These are phyloP conservation scores for Aspergillus awamori DNA, from an alignment of 2,329 filamentous ascomycete species.

Conservation along the genomic window DNA sequence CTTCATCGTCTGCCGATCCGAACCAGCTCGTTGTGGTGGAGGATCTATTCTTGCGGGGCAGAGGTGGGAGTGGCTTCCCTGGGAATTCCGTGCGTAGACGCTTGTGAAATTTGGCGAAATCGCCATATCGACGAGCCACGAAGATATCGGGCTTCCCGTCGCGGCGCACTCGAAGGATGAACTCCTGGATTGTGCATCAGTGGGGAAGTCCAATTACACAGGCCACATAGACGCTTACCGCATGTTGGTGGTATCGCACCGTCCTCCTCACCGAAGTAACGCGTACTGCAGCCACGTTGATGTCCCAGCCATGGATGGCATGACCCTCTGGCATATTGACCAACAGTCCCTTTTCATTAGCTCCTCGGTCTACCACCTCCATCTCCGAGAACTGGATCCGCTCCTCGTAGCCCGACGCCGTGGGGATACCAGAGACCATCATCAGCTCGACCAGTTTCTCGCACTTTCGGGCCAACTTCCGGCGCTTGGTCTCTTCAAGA, in stretches of 20 bases:
- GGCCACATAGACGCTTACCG: conserved; percentile 57
- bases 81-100: conserved; percentile 81
- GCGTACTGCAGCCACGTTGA: conserved; percentile 89
- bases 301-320: conserved; percentile 92
- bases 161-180: conserved; percentile 81
- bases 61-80: conserved; percentile 80
- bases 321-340: conserved; percentile 88
- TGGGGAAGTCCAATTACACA: neutral
- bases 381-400: conserved; percentile 95
- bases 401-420: conserved; percentile 95
- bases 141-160: conserved; percentile 75
- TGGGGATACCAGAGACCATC: conserved; percentile 98
- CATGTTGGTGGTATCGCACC: conserved; percentile 86
- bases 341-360: conserved; percentile 86
- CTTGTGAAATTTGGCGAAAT: conserved; percentile 81
- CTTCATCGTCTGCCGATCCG: conserved; percentile 68
- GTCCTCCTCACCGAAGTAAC: conserved; percentile 80
- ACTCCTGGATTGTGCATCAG: conserved; percentile 64
- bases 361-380: conserved; percentile 90
- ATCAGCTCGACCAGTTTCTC: conserved; percentile 97
- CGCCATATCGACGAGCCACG: conserved; percentile 82
- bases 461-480: conserved; percentile 88
- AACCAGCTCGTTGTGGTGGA: conserved; percentile 65
- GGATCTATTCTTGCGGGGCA: conserved; percentile 91
- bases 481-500: conserved; percentile 91